Base-by-base conservation (phyloP, 1,139 yeast species). In the Kurtzmaniella quercitrusa region DNA sequence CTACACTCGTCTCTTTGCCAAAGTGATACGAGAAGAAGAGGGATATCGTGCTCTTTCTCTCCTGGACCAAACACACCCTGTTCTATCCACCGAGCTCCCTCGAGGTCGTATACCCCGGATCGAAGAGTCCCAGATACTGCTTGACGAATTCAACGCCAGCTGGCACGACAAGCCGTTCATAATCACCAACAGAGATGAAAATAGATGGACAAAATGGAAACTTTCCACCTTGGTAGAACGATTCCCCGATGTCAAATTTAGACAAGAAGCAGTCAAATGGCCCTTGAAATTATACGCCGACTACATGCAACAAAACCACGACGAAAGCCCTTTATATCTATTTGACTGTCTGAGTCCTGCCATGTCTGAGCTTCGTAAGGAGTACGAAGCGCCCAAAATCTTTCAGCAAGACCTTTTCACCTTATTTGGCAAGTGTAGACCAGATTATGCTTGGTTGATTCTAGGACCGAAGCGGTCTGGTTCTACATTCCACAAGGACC, bases 401-500 rank as follows among this genome's bases (percentile, higher is more conserved):
- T 83, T 82, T 57, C 59, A 64, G 42, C 56, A 70, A 19, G 89
- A 82, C 54, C 63, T 75, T 45, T 75, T 79, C 60, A 67, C 64
- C 37, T 54, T 68, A 14, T 68, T 78, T 53, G 45, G 48, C 48
- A 47, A 68, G 39, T 82, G 86, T 51, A 73, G 96, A 43, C 97
- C 97, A 0, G 96, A 90, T 60, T 85, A 85, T 60, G 79, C 94
- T 10, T 90, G 97, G 97, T 68, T 90, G 34, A 90, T 90, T 39
- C 75, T 86, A 14, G 97, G 97, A 0, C 89, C 95, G 1, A 70
- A 67, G 21, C 63, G 95, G 41, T 81, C 90, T 15, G 97, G 96
- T 0, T 86, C 95, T 0, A 85, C 95, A 0, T 90, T 89, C 62
- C 97, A 90, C 61, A 89, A 90, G 55, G 97, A 90, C 57, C 97